Base-by-base conservation (phyloP, 495 filamentous ascomycete species). In the Wilcoxina mikolae region DNA sequence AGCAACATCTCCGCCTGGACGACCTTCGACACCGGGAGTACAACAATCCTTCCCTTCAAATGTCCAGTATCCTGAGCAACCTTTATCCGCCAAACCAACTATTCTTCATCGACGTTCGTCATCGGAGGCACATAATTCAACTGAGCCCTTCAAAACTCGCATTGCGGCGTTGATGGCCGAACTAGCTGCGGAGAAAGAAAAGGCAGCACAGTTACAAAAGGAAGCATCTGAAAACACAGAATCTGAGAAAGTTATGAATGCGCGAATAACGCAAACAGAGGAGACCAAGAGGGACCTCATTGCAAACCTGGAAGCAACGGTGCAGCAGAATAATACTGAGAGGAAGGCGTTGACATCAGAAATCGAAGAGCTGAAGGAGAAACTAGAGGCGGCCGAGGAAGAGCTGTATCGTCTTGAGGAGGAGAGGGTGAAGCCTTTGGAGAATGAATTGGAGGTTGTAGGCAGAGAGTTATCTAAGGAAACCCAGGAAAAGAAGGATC, bases 251-350 rank as follows among this genome's bases (percentile, higher is more conserved):
- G 73, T 82, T 35, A 78, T 85, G 27, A 81, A 78, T 57, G 74
- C 72, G 4, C 60, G 68, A 27, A 62, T 70, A 23, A 56, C 57
- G 25, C 81, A 80, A 56, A 77, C 87, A 41, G 81, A 90, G 57
- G 87, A 94, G 2, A 99, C 85, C 0, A 99, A 99, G 68, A 80
- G 85, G 62, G 91, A 99, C 62, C 77, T 99, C 0, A 78, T 99
- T 65, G 83, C 84, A 38, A 99, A 99, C 62, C 81, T 99, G 66
- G 87, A 95, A 61, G 85, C 89, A 28, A 77, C 87, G 28, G 85
- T 94, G 64, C 79, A 79, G 26, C 90, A 96, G 63, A 95, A 95
- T 61, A 74, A 83, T 41, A 79, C 80, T 51, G 88, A 96, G 67
- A 79, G 90, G 23, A 83, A 79, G 60, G 81, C 77, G 9, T 72